These are phyloP conservation scores for Arthrinium puccinioides DNA, from an alignment of 2,329 filamentous ascomycete genomes.

Conservation along the genomic window DNA sequence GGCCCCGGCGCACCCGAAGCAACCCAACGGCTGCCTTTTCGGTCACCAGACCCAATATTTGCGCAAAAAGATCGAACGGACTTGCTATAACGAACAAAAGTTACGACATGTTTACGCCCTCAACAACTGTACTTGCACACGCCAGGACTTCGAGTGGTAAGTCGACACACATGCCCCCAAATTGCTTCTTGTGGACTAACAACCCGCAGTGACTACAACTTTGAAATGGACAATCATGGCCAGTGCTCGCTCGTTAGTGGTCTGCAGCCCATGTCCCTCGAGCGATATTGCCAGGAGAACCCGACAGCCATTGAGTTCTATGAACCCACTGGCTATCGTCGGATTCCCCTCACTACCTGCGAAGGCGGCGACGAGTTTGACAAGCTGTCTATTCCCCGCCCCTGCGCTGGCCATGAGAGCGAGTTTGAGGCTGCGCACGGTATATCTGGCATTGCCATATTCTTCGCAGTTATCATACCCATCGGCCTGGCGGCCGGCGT, in stretches of 20 bases:
- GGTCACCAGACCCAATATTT: conserved; percentile 85
- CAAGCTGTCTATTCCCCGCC: conserved; percentile 49
- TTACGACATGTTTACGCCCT: conserved; percentile 66
- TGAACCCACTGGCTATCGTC: conserved; percentile 80
- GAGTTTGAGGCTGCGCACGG: conserved; percentile 70
- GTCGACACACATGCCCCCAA: conserved; percentile 22
- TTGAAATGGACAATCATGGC: conserved; percentile 68
- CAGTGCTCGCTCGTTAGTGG: conserved; percentile 73
- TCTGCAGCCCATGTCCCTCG: conserved; percentile 48
- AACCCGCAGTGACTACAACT: conserved; percentile 77
- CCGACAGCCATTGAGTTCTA: conserved; percentile 71
- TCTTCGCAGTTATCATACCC: conserved; percentile 77
- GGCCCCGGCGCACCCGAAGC: conserved; percentile 76
- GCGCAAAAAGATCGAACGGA: conserved; percentile 71
- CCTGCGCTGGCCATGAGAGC: conserved; percentile 74
- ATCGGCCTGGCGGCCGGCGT: conserved; percentile 61
- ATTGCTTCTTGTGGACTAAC: conserved; percentile 16
- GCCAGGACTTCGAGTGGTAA: conserved; percentile 89
- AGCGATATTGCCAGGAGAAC: conserved; percentile 49
- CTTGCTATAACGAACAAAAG: conserved; percentile 76
- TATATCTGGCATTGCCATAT: conserved; percentile 65
- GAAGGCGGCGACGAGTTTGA: conserved; percentile 68
- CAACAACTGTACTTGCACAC: conserved; percentile 74
- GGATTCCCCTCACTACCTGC: conserved; percentile 86
- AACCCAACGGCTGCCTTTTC: conserved; percentile 78